phyloP scores from a whole-genome alignment of 1,139 yeast genomes.

The Debaryomyces sp. region DNA sequence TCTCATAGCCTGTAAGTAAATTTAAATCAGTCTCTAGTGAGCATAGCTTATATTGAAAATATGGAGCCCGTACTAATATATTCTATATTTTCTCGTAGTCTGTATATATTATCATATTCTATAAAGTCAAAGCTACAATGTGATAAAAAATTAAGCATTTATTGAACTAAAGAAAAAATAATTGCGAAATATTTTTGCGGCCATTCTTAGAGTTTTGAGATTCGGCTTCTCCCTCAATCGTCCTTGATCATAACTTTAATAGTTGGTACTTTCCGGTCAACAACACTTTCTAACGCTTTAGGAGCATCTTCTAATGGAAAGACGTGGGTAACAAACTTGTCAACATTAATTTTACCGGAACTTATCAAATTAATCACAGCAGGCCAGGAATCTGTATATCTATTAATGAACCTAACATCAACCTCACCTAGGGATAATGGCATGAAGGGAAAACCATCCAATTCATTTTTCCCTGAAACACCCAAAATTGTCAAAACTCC shows the following conservation, averaged over 20 bases:
- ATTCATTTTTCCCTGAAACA: constrained; percentile 31
- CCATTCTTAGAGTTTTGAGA: neutral
- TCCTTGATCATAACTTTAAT: constrained; percentile 16
- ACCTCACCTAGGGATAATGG: constrained; percentile 39
- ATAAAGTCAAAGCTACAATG: neutral
- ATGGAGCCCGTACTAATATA: too few relatives aligned
- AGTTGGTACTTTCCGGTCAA: constrained; percentile 21
- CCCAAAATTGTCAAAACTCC: constrained; percentile 38
- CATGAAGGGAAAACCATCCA: constrained; percentile 43
- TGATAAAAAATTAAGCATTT: neutral
- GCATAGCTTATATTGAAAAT: neutral
- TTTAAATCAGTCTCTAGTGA: neutral
- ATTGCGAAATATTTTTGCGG: neutral
- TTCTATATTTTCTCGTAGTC: too few relatives aligned
- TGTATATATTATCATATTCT: too few relatives aligned
- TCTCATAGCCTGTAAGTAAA: neutral
- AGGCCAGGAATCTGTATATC: constrained; percentile 43
- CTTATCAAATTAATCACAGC: constrained; percentile 27
- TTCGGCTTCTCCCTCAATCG: constrained; percentile 3
- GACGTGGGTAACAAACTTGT: constrained; percentile 28
- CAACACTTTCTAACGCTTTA: constrained; percentile 26
- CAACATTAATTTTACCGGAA: constrained; percentile 27
- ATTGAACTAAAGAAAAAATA: neutral
- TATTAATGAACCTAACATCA: constrained; percentile 39
- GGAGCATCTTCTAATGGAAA: constrained; percentile 29